phyloP scores from a whole-genome alignment of 1,284 basidiomycete genomes.

The Cryptococcus deneoformans region DNA sequence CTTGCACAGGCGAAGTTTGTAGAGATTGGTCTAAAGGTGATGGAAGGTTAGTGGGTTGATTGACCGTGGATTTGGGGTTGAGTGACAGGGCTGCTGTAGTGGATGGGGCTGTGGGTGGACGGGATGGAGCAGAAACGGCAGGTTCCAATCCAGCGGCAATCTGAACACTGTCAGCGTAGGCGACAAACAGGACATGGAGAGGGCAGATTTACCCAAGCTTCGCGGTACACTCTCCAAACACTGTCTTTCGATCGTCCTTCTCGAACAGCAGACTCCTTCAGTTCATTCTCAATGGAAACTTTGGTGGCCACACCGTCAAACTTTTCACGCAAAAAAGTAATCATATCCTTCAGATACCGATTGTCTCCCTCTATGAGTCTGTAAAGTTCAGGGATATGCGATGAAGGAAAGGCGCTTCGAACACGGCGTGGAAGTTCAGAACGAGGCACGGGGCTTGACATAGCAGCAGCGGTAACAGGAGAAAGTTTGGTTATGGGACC shows the following conservation, averaged over 20 bases:
- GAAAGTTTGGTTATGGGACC: neutral
- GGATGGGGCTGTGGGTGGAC: no score
- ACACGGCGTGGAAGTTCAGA: slow-evolving; percentile 6
- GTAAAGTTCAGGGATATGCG: slow-evolving; percentile 37
- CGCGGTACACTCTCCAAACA: slow-evolving; percentile 40
- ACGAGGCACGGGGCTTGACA: neutral
- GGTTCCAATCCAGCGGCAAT: slow-evolving; percentile 9
- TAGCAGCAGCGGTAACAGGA: neutral
- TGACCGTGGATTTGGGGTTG: no score
- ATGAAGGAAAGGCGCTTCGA: slow-evolving; percentile 40
- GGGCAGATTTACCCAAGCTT: slow-evolving; percentile 29
- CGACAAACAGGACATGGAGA: neutral
- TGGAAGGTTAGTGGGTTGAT: no score
- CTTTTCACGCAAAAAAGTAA: slow-evolving; percentile 31
- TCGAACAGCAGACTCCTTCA: slow-evolving; percentile 42
- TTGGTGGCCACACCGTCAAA: slow-evolving; percentile 44
- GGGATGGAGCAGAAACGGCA: neutral
- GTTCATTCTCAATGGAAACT: slow-evolving; percentile 44
- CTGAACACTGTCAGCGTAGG: neutral
- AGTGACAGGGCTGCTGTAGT: no score
- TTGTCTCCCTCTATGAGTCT: slow-evolving; percentile 38
- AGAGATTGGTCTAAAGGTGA: no score
- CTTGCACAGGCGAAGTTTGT: no score
- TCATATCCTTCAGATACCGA: slow-evolving; percentile 34
- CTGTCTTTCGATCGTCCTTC: slow-evolving; percentile 39